These are phyloP conservation scores for Globisporangium cylindrosporum DNA, from an alignment of 352 stramenopile genomes.

Conservation along the genomic window DNA sequence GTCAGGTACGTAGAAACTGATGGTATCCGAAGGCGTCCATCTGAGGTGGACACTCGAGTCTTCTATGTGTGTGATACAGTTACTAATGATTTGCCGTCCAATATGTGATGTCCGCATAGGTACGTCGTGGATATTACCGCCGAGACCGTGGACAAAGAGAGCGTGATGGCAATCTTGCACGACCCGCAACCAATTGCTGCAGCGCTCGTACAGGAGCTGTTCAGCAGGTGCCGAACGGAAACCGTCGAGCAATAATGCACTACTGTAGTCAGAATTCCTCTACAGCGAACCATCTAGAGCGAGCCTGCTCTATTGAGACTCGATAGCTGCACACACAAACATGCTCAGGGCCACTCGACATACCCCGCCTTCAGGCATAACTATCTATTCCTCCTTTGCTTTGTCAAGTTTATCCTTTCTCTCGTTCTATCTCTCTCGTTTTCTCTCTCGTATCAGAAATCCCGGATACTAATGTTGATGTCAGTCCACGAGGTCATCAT, in stretches of 20 bases:
- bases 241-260: slow-evolving; percentile 5
- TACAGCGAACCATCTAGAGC: too few relatives aligned
- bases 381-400: too few relatives aligned
- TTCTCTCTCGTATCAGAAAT: too few relatives aligned
- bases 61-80: neutral
- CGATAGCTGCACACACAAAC: too few relatives aligned
- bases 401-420: too few relatives aligned
- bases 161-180: slow-evolving; percentile 32
- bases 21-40: neutral
- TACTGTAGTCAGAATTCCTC: too few relatives aligned
- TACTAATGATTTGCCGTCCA: neutral
- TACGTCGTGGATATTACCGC: slow-evolving; percentile 53
- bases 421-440: too few relatives aligned
- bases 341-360: too few relatives aligned
- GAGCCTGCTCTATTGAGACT: neutral
- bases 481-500: too few relatives aligned
- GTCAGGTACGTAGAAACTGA: slow-evolving; percentile 12
- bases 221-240: slow-evolving; percentile 35
- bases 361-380: too few relatives aligned
- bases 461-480: too few relatives aligned
- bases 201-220: slow-evolving; percentile 42
- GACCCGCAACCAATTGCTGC: slow-evolving; percentile 41
- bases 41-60: neutral
- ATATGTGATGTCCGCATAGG: slow-evolving; percentile 9
- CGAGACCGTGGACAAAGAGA: slow-evolving; percentile 33